These are phyloP conservation scores for Rhytidiadelphus loreus DNA, from an alignment of 225 moss, liverwort and hornwort species.

Conservation along the genomic window DNA sequence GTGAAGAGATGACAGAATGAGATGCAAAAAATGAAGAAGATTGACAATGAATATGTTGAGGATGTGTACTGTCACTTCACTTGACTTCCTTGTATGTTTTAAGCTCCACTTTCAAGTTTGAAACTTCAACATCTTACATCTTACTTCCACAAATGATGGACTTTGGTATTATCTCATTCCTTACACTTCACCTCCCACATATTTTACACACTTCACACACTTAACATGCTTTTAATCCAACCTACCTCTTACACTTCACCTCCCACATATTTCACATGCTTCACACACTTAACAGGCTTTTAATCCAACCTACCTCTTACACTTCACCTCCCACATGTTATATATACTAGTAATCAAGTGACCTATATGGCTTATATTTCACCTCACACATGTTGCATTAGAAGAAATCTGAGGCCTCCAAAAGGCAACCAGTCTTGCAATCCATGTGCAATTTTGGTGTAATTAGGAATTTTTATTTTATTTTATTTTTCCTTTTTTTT, in stretches of 20 bases:
- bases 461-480: too few species aligned
- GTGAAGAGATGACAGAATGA: background rate
- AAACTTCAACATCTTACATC: background rate
- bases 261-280: background rate
- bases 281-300: too few species aligned
- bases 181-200: background rate
- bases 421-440: too few species aligned
- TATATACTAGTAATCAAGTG: background rate
- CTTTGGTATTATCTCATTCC: background rate
- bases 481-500: too few species aligned
- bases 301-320: background rate
- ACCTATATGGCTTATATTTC: background rate
- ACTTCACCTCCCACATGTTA: background rate
- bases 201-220: background rate
- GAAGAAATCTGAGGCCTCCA: too few species aligned
- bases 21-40: background rate
- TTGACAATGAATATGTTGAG: background rate
- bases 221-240: too few species aligned
- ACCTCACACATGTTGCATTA: background rate
- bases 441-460: too few species aligned
- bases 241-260: background rate
- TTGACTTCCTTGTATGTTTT: fast-evolving
- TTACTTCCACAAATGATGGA: background rate
- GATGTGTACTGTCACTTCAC: background rate
- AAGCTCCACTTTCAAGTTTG: background rate